Percentiles rank a stretch among this genome's conserved stretches.
These are phyloP conservation scores for Inga oerstediana DNA, from an alignment of 306 rosid genomes.

Conservation along the genomic window DNA sequence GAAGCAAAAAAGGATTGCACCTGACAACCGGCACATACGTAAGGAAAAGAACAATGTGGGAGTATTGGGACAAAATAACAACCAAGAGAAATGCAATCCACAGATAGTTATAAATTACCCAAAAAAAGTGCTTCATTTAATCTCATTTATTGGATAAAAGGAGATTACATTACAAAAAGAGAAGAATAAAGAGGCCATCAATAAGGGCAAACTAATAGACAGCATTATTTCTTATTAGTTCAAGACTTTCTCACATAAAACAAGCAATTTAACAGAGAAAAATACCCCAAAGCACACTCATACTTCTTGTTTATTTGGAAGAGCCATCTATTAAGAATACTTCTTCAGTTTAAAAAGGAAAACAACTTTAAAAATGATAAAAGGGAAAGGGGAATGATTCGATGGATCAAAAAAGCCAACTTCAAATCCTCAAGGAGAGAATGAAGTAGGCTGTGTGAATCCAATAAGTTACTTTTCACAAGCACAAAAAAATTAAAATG, in stretches of 20 bases:
- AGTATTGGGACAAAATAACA: neutral
- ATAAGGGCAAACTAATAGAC: neutral
- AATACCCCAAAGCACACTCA: neutral
- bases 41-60: constrained; percentile 13
- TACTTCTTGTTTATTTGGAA: neutral
- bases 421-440: neutral
- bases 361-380: neutral
- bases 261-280: constrained; percentile 15
- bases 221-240: neutral
- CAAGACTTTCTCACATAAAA: neutral
- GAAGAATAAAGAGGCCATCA: neutral
- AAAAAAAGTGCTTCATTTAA: neutral
- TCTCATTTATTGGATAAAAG: neutral
- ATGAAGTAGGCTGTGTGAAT: constrained; percentile 8
- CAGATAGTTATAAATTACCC: neutral
- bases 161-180: neutral
- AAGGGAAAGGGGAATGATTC: neutral
- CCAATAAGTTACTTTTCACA: constrained; percentile 7
- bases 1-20: constrained; percentile 93
- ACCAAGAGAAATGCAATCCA: constrained; percentile 1
- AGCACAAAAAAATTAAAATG: constrained; percentile 7
- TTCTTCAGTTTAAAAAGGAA: neutral
- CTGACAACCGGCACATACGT: constrained; percentile 42
- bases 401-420: neutral
- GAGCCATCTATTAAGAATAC: neutral